A percentile compares a stretch with the other conserved stretches of the same genome.
phyloP scores from a whole-genome alignment of 805 yeast species.

The Saccharomyces jurei region DNA sequence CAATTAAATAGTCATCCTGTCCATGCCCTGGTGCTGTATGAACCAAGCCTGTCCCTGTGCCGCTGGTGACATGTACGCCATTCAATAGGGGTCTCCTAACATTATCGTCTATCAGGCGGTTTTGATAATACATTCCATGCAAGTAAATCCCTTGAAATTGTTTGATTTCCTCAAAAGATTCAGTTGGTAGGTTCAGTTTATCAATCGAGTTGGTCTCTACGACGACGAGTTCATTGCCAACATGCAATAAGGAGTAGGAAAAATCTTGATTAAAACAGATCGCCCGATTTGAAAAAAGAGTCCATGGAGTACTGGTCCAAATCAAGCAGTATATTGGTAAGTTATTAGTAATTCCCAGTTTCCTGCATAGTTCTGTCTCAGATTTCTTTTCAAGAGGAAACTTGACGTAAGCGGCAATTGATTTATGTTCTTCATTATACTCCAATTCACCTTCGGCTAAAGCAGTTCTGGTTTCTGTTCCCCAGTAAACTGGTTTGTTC shows the following conservation, averaged over 20 bases:
- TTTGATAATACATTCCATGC: slow-evolving; percentile 39
- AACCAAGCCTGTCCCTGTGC: slow-evolving; percentile 90
- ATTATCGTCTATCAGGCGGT: slow-evolving; percentile 41
- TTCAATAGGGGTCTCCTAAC: slow-evolving; percentile 51
- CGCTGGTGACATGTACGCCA: slow-evolving; percentile 73
- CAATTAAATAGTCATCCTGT: slow-evolving; percentile 77
- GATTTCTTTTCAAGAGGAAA: slow-evolving; percentile 44
- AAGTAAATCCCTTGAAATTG: slow-evolving; percentile 38
- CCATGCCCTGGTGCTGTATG: slow-evolving; percentile 99
- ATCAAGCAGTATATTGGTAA: slow-evolving; percentile 40
- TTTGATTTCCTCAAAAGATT: slow-evolving; percentile 13
- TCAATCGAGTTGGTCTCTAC: slow-evolving; percentile 48
- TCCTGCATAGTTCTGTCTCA: not conserved
- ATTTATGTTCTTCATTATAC: slow-evolving; percentile 62
- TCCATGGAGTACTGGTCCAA: slow-evolving; percentile 99
- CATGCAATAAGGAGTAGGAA: slow-evolving; percentile 44
- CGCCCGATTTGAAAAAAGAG: slow-evolving; percentile 80
- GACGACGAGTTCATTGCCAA: slow-evolving; percentile 38
- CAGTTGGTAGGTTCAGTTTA: slow-evolving; percentile 22
- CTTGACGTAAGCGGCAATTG: slow-evolving; percentile 60
- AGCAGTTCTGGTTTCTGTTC: slow-evolving; percentile 88
- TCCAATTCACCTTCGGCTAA: slow-evolving; percentile 95
- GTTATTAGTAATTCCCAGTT: slow-evolving; percentile 3
- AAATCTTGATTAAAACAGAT: slow-evolving; percentile 59
- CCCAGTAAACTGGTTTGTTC: slow-evolving; percentile 95